Base-by-base conservation (phyloP, 1,139 yeast species). In the Pneumocystis canis region DNA sequence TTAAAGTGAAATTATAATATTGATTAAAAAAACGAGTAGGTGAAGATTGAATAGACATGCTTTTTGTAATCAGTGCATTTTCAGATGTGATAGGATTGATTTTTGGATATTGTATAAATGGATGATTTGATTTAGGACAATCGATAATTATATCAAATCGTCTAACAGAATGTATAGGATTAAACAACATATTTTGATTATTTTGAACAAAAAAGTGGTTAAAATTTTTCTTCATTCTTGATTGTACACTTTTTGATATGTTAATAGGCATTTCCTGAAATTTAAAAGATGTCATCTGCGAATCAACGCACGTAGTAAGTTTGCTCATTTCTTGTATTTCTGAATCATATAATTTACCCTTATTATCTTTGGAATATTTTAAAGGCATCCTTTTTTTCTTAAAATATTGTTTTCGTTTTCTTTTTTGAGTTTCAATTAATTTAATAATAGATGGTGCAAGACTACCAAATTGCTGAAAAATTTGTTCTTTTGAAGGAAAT, bases 371-470 rank as follows among this genome's bases (percentile, higher is more conserved):
- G 20, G 31, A 1, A 20, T 4, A 25, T 9, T 47, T 47, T 4
- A 47, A 1, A 25, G 31, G 9, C 18, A 4, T 37, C 25, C 9
- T 47, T 18, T 25, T 47, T 11, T 11, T 47, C 11, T 47, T 47
- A 47, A 47, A 47, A 25, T 47, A 11, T 11, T 35, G 54, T 9
- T 20, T 47, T 47, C 31, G 16, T 57, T 57, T 57, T 20, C 40
- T 57, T 57, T 35, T 35, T 18, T 57, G 59, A 39, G 30, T 39
- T 25, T 57, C 59, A 20, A 57, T 35, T 39, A 57, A 39, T 39
- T 57, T 57, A 20, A 57, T 35, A 57, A 57, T 35, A 25, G 41
- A 35, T 25, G 59, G 59, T 57, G 37, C 59, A 35, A 35, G 59
- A 11, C 41, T 39, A 3, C 59, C 59, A 57, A 57, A 57, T 57